A percentile compares a stretch with the other conserved stretches of the same genome.
phyloP scores from a whole-genome alignment of 345 rosid genomes.

The Populus alba region DNA sequence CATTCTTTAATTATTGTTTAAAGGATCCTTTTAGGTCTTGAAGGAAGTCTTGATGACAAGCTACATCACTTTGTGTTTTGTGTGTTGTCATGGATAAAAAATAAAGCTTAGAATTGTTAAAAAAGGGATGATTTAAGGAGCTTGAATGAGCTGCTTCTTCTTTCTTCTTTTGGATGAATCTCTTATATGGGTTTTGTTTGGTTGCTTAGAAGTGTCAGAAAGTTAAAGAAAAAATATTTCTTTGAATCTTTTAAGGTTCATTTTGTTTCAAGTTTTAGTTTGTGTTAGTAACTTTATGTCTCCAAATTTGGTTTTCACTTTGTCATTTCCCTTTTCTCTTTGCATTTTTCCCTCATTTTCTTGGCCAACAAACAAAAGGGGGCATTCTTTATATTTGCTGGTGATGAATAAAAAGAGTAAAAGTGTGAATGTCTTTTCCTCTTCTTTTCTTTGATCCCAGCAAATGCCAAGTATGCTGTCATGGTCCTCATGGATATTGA shows the following conservation, averaged over 20 bases:
- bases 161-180: neutral
- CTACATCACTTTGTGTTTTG: neutral
- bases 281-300: neutral
- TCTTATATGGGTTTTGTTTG: constrained; percentile 9
- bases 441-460: neutral
- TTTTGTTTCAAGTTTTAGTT: neutral
- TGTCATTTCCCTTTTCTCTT: neutral
- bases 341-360: constrained; percentile 10
- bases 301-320: no score
- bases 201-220: constrained; percentile 10
- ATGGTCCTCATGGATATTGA: neutral
- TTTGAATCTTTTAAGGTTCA: neutral
- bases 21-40: constrained; percentile 3
- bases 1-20: neutral
- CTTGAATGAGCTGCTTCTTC: neutral
- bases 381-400: neutral
- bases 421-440: neutral
- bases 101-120: neutral
- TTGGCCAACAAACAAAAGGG: constrained; percentile 8
- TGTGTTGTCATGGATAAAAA: neutral
- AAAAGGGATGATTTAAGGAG: neutral
- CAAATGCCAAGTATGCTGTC: neutral
- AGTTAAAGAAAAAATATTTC: neutral
- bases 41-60: constrained; percentile 1
- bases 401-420: neutral